phyloP scores from a whole-genome alignment of 2,329 filamentous ascomycete genomes.

The Venturia asperata region DNA sequence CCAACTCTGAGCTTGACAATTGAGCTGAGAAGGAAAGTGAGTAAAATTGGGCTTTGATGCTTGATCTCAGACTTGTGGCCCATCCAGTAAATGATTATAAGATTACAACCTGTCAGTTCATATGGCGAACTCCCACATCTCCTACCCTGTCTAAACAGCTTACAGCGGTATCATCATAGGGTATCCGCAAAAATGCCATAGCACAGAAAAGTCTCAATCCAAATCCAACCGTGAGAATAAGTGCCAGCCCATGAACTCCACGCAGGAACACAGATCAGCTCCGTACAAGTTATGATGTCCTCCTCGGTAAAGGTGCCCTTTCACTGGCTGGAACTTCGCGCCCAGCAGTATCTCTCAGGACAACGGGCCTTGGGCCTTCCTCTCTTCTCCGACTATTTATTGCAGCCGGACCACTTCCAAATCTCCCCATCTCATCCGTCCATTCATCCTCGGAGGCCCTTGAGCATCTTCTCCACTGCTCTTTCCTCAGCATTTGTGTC shows the following conservation, averaged over 20 bases:
- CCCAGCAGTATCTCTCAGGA: constrained; percentile 13
- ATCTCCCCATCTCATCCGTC: constrained; percentile 13
- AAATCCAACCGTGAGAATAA: background rate
- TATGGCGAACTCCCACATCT: background rate
- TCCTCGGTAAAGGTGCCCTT: constrained; percentile 17
- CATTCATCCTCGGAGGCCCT: constrained; percentile 16
- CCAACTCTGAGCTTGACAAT: background rate
- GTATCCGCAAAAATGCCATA: background rate
- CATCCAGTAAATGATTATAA: background rate
- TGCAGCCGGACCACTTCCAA: background rate
- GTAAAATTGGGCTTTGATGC: background rate
- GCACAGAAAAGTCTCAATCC: background rate
- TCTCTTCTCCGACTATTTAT: background rate
- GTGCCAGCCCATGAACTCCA: background rate
- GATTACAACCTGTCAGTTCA: background rate
- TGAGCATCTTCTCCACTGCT: constrained; percentile 22
- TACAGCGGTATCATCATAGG: background rate
- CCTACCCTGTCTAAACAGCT: background rate
- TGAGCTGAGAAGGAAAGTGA: background rate
- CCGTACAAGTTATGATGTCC: background rate
- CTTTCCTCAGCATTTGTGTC: constrained; percentile 50
- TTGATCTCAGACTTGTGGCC: background rate
- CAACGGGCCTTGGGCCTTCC: constrained; percentile 1
- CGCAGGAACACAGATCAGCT: background rate
- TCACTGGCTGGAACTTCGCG: constrained; percentile 16